phyloP scores from a whole-genome alignment of 2,329 filamentous ascomycete species.

The Rhinocladiella similis region DNA sequence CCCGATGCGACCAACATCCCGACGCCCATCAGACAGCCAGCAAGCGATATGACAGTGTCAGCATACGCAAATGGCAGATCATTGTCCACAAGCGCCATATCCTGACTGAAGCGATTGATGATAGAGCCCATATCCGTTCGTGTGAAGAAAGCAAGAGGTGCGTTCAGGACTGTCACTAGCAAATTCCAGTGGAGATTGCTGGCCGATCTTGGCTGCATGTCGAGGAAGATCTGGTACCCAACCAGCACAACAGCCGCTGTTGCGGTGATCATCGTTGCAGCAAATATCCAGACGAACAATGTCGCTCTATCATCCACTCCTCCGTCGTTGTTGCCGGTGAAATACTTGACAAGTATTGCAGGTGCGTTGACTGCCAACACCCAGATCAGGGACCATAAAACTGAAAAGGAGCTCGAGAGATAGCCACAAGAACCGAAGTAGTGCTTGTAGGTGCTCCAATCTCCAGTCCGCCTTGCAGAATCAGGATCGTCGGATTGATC shows the following conservation, averaged over 20 bases:
- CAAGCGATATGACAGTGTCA: slow-evolving; percentile 26
- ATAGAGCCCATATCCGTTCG: slow-evolving; percentile 43
- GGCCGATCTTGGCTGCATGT: slow-evolving; percentile 56
- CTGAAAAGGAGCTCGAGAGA: slow-evolving; percentile 20
- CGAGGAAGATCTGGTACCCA: slow-evolving; percentile 50
- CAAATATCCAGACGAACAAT: slow-evolving; percentile 18
- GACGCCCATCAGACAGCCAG: slow-evolving; percentile 47
- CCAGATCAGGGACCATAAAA: slow-evolving; percentile 12
- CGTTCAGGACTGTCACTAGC: slow-evolving; percentile 49
- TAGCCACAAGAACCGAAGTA: slow-evolving; percentile 34
- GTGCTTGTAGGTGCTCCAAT: slow-evolving; percentile 36
- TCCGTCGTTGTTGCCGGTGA: slow-evolving; percentile 23
- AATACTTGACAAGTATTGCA: slow-evolving; percentile 28
- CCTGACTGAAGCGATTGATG: slow-evolving; percentile 47
- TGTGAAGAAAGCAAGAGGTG: slow-evolving; percentile 46
- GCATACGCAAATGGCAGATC: slow-evolving; percentile 43
- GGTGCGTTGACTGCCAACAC: slow-evolving; percentile 13
- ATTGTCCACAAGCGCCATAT: slow-evolving; percentile 46
- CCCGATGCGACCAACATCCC: slow-evolving; percentile 48
- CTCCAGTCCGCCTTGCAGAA: slow-evolving; percentile 33
- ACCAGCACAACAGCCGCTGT: slow-evolving; percentile 5
- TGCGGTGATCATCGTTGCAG: slow-evolving; percentile 2
- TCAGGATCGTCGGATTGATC: slow-evolving; percentile 37
- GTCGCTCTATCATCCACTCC: neutral
- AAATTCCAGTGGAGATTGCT: slow-evolving; percentile 50